Conservation (phyloP, 2,329 filamentous ascomycete species). For the Aspergillus piperis region DNA sequence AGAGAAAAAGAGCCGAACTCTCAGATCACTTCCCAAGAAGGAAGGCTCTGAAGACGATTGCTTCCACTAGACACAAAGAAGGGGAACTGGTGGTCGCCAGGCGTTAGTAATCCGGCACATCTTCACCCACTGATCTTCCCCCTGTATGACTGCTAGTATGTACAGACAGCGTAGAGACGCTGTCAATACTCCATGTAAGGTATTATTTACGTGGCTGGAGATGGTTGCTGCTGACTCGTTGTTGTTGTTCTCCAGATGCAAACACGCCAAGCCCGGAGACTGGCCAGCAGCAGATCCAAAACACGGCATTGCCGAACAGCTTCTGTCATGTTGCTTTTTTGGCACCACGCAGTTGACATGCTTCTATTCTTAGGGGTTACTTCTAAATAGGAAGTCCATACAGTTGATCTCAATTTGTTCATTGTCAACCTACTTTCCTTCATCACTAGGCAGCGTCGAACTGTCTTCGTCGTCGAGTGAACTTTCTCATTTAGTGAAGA, state of each 20-base stretch:
- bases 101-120: neutral
- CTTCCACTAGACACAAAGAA: neutral
- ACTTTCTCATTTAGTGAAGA: neutral
- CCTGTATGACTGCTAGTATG: too few species aligned
- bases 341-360: too few species aligned
- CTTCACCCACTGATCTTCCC: neutral
- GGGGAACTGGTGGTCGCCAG: neutral
- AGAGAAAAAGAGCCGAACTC: neutral
- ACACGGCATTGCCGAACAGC: neutral
- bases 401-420: neutral
- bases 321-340: neutral
- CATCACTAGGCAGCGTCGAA: neutral
- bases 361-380: neutral
- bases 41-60: neutral
- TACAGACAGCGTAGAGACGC: too few species aligned
- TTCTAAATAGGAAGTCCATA: neutral
- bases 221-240: neutral
- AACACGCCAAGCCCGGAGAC: slow-evolving; percentile 27
- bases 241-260: slow-evolving; percentile 18
- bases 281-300: neutral
- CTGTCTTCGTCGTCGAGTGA: neutral
- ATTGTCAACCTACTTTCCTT: neutral
- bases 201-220: neutral
- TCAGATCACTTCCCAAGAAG: slow-evolving; percentile 7
- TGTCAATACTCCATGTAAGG: neutral